Evolutionary conservation across 1,284 basidiomycete species (phyloP).

Genomic region (Coriolopsis trogii): DNA sequence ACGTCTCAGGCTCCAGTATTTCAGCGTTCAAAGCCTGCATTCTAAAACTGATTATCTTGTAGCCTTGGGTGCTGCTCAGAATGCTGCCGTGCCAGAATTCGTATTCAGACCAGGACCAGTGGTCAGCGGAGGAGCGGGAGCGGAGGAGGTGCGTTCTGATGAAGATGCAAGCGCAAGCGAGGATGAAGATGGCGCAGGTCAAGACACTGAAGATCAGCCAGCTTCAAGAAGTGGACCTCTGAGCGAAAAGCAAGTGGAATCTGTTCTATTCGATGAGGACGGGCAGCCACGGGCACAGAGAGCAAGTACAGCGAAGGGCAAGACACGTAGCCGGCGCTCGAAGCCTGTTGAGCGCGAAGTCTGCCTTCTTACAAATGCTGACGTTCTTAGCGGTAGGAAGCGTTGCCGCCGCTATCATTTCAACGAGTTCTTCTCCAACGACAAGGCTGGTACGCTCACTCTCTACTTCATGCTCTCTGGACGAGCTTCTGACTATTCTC

Average conservation of each 20-base stretch:
- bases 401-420: constrained; percentile 5
- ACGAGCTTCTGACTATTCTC: not conserved
- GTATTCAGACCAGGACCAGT: too few species aligned
- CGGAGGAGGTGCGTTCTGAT: too few species aligned
- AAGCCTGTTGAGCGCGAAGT: not conserved
- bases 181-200: too few species aligned
- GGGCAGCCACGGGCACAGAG: too few species aligned
- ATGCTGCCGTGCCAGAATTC: too few species aligned
- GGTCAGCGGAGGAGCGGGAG: too few species aligned
- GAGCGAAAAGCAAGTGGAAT: not conserved
- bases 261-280: too few species aligned
- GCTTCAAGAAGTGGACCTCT: too few species aligned
- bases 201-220: too few species aligned
- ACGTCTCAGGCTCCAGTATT: not conserved
- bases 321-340: not conserved
- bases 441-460: not conserved
- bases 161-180: too few species aligned
- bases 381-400: not conserved
- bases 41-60: too few species aligned
- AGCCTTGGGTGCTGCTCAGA: too few species aligned
- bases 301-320: not conserved
- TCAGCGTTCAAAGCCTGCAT: not conserved
- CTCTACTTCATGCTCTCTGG: not conserved
- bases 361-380: not conserved
- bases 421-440: not conserved